Conservation (phyloP, 2,329 filamentous ascomycete species). For the Scopulariopsis brevicaulis region DNA sequence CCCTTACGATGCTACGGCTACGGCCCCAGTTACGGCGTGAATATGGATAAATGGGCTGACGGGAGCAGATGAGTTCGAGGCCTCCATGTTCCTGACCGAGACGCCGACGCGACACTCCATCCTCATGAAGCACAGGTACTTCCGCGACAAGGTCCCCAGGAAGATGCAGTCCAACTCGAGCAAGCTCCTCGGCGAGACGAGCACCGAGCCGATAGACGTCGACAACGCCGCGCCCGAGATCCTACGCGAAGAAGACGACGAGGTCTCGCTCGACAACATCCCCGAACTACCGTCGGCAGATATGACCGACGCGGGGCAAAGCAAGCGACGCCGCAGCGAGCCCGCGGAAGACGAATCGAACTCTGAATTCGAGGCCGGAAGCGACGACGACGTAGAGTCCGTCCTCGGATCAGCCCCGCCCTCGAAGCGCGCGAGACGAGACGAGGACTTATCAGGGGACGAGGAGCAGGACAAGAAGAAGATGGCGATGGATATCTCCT, state of each 20-base stretch:
- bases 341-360: constrained; percentile 11
- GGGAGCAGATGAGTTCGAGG: constrained; percentile 77
- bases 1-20: not conserved
- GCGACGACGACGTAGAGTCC: constrained; percentile 22
- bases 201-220: constrained; percentile 40
- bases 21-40: not conserved
- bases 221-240: constrained; percentile 27
- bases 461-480: constrained; percentile 83
- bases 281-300: constrained; percentile 27
- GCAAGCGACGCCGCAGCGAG: constrained; percentile 10
- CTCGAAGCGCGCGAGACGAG: constrained; percentile 9
- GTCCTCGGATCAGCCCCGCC: constrained; percentile 20
- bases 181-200: constrained; percentile 45
- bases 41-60: not conserved
- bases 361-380: constrained; percentile 9
- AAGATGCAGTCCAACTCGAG: constrained; percentile 50
- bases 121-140: constrained; percentile 74
- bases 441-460: constrained; percentile 18
- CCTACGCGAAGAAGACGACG: constrained; percentile 48
- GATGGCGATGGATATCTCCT: constrained; percentile 70
- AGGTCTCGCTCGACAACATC: constrained; percentile 42
- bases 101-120: constrained; percentile 76
- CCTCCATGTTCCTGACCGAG: constrained; percentile 87
- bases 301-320: constrained; percentile 8
- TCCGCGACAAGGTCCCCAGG: constrained; percentile 43